phyloP scores from a whole-genome alignment of 2,329 filamentous ascomycete species.

The Scedosporium apiospermum region DNA sequence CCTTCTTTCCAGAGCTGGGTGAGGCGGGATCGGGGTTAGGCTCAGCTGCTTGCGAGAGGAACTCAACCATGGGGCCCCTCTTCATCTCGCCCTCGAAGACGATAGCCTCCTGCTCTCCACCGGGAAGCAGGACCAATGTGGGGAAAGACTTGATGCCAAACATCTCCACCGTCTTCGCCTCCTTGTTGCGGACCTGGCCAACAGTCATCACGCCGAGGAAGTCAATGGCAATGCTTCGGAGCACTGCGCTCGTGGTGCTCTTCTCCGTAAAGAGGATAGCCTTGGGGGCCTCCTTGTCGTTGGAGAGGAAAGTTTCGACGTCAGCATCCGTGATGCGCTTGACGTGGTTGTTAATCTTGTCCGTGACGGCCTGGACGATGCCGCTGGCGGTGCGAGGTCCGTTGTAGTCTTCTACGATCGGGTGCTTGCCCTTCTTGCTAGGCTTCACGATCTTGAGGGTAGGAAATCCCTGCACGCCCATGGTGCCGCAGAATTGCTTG shows the following conservation, averaged over 20 bases:
- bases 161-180: constrained; percentile 57
- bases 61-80: constrained; percentile 71
- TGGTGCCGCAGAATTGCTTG: constrained; percentile 73
- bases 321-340: constrained; percentile 72
- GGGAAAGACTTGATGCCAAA: constrained; percentile 76
- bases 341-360: constrained; percentile 88
- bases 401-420: constrained; percentile 83
- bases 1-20: constrained; percentile 28
- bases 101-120: constrained; percentile 56
- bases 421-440: constrained; percentile 67
- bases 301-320: constrained; percentile 62
- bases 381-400: constrained; percentile 73
- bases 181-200: constrained; percentile 76
- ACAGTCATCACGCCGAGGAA: constrained; percentile 73
- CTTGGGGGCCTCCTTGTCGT: constrained; percentile 63
- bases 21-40: constrained; percentile 68
- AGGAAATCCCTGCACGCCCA: constrained; percentile 90
- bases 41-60: constrained; percentile 67
- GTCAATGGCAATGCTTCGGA: constrained; percentile 82
- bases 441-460: constrained; percentile 91
- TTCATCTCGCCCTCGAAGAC: constrained; percentile 77
- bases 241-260: constrained; percentile 71
- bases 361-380: constrained; percentile 77
- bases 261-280: constrained; percentile 92
- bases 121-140: constrained; percentile 69